Conservation (phyloP, 1,284 basidiomycete species). For the Tetrapyrgos nigripes region DNA sequence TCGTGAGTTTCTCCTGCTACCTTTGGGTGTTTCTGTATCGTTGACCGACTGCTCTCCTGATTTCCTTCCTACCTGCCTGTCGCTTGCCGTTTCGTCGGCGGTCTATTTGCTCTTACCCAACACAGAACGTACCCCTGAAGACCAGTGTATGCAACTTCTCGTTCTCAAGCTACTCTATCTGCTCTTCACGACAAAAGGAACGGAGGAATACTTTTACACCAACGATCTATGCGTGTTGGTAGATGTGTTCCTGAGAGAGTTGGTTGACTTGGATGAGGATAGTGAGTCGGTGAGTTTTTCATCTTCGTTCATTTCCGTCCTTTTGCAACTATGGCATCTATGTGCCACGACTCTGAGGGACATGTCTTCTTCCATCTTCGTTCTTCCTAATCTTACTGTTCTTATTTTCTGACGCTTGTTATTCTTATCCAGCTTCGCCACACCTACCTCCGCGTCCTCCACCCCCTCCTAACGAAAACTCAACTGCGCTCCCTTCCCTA, state of each 20-base stretch:
- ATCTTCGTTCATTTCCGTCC: constrained; percentile 4
- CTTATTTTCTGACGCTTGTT: not conserved
- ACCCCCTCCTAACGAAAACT: constrained; percentile 94
- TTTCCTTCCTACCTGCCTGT: no score
- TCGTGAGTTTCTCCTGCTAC: constrained; percentile 57
- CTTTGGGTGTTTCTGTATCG: not conserved
- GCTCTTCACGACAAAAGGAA: constrained; percentile 92
- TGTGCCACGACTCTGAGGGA: no score
- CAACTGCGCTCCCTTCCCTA: constrained; percentile 88
- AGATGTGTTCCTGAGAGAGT: constrained; percentile 14
- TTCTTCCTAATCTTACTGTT: no score
- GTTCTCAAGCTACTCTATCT: constrained; percentile 96
- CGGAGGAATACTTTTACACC: constrained; percentile 97
- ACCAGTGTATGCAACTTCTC: constrained; percentile 93
- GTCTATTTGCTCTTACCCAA: not conserved
- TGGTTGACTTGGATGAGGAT: constrained; percentile 18
- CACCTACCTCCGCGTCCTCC: constrained; percentile 95
- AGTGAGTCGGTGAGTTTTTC: constrained; percentile 14
- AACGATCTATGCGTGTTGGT: constrained; percentile 94
- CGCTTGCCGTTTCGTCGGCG: no score
- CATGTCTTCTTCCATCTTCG: no score
- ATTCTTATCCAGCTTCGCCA: constrained; percentile 87
- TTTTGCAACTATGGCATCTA: no score
- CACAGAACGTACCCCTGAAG: constrained; percentile 85
- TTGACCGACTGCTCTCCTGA: not conserved